Conservation (phyloP, 192 early-diverging fungal genomes). For the Coemansia sp. region DNA sequence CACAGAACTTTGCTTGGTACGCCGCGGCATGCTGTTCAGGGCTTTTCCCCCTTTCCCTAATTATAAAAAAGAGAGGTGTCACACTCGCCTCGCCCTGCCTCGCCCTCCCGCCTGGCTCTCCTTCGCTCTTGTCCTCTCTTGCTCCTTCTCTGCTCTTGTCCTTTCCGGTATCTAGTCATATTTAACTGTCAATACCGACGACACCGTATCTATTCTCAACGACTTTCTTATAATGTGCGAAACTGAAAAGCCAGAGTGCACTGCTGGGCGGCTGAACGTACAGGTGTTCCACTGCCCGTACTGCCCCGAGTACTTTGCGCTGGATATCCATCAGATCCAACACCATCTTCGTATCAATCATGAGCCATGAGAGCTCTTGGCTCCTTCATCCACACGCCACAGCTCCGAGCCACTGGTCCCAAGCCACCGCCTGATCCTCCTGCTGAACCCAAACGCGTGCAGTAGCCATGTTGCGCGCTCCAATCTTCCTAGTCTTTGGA, state of each 20-base stretch:
- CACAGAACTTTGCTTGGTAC: constrained; percentile 4
- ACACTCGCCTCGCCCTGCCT: background rate
- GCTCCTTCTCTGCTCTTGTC: background rate
- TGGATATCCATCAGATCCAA: constrained; percentile 47
- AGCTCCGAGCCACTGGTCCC: constrained; percentile 6
- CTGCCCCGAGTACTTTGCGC: constrained; percentile 50
- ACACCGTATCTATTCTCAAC: background rate
- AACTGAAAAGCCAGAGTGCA: background rate
- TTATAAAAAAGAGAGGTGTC: background rate
- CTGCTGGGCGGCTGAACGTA: constrained; percentile 14
- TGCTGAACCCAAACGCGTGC: background rate
- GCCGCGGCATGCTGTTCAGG: constrained; percentile 1
- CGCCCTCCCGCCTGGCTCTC: background rate
- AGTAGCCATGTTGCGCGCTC: constrained; percentile 5
- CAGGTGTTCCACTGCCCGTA: constrained; percentile 42
- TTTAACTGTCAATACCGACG: background rate
- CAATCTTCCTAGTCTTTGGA: background rate
- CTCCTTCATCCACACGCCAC: background rate
- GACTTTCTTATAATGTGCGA: constrained; percentile 1
- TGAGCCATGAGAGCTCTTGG: background rate
- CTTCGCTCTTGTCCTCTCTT: background rate
- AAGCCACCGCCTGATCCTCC: constrained; percentile 1
- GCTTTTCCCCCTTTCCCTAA: background rate
- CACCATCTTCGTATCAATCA: constrained; percentile 54
- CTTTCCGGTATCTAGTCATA: background rate